Base-by-base conservation (phyloP, 345 rosid genomes). In the Aegle marmelos region DNA sequence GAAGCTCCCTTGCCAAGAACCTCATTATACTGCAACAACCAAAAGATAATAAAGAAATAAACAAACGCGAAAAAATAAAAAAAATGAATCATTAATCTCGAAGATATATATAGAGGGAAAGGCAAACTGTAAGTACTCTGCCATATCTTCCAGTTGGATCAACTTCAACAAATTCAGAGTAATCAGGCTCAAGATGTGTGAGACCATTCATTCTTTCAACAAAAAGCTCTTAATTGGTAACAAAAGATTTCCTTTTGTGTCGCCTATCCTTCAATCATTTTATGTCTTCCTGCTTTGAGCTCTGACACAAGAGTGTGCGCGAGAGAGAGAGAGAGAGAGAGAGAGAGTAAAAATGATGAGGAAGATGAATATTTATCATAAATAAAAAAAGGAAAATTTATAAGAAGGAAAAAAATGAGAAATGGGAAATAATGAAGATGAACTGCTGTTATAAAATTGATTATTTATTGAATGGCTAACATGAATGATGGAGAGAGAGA, bases 141-240 rank as follows among this genome's bases (percentile, higher is more conserved):
- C 98, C 97, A 83, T 95, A 95, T 95, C 99, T 92, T 84, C 99
- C 95, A 70, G 95, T 82, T 59, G 99, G 99, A 90, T 96, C 99
- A 86, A 92, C 91, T 85, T 96, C 99, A 80, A 94, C 95, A 89
- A 88, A 96, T 79, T 91, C 97, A 78, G 88, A 83, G 82, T 61
- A 65, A 61, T 89, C 96, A 70, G 79, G 72, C 60, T 88, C 92
- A 66, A 76, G 83, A 78, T 73, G 86, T 69, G 80, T 74, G 62
- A 88, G 87, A 83, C 89, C 90, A 80, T 89, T 91, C 98, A 94
- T 94, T 77, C 80, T 86, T 68, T 79, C 48, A 68, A 69, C 45
- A 76, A 77, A 65, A n/a, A 33, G 25, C 48, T 72, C 17, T 27
- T 31, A n/a, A 13, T 39, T 41, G 36, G 30, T 14, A 28, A 27